These are phyloP conservation scores for Delphinella strobiligena DNA, from an alignment of 2,329 filamentous ascomycete species.

Conservation along the genomic window DNA sequence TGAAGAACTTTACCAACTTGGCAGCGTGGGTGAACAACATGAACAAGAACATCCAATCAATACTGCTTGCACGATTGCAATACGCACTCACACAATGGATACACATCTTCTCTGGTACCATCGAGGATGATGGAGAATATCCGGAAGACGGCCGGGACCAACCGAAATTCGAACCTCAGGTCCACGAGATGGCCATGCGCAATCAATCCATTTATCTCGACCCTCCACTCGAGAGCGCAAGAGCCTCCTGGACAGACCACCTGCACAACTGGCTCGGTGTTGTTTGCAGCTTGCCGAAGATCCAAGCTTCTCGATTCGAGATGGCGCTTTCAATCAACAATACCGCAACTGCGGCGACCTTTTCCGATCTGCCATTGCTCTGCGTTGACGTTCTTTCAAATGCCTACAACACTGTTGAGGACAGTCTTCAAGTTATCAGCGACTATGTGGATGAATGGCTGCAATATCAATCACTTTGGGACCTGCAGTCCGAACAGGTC, in stretches of 20 bases:
- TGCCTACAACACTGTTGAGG: constrained; percentile 75
- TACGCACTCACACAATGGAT: constrained; percentile 82
- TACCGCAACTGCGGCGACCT: constrained; percentile 55
- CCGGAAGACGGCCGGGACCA: constrained; percentile 34
- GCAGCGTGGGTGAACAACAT: constrained; percentile 78
- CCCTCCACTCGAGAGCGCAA: constrained; percentile 80
- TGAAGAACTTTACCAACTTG: constrained; percentile 93
- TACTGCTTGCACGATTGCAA: constrained; percentile 70
- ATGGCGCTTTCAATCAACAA: constrained; percentile 56
- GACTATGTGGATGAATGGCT: constrained; percentile 95
- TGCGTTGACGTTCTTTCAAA: constrained; percentile 69
- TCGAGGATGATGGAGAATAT: constrained; percentile 18
- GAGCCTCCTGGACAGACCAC: constrained; percentile 86
- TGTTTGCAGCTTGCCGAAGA: constrained; percentile 82
- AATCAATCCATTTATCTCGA: constrained; percentile 97
- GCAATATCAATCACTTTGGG: constrained; percentile 97
- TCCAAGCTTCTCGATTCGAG: constrained; percentile 91
- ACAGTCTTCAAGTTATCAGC: constrained; percentile 66
- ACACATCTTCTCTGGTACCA: constrained; percentile 58
- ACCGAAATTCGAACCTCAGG: constrained; percentile 58
- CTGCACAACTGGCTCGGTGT: constrained; percentile 88
- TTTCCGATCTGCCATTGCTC: constrained; percentile 71
- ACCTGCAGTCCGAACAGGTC: constrained; percentile 89
- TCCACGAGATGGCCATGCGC: constrained; percentile 92
- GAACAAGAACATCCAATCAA: constrained; percentile 73